phyloP scores from a whole-genome alignment of 495 filamentous ascomycete species.

The Neurospora sublineolata region DNA sequence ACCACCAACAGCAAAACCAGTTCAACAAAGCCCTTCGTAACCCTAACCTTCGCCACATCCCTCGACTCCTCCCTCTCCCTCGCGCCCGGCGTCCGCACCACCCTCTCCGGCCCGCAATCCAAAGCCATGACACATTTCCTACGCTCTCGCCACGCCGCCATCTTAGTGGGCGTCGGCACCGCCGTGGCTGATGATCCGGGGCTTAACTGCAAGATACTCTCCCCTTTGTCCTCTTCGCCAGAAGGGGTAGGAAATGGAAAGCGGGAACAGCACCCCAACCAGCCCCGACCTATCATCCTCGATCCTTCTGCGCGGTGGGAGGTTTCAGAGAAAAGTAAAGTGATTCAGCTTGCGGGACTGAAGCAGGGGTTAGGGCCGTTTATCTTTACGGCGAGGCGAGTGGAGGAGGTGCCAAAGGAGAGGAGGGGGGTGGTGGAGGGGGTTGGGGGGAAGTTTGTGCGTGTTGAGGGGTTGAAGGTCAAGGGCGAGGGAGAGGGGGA shows the following conservation, averaged over 20 bases:
- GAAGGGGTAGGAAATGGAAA: background rate
- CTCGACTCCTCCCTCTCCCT: slow-evolving; percentile 72
- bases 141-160: slow-evolving; percentile 69
- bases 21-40: slow-evolving; percentile 31
- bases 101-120: slow-evolving; percentile 65
- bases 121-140: slow-evolving; percentile 91
- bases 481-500: background rate
- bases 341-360: slow-evolving; percentile 50
- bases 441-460: slow-evolving; percentile 30
- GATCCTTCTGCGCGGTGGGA: slow-evolving; percentile 65
- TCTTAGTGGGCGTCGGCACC: slow-evolving; percentile 74
- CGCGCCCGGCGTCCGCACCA: slow-evolving; percentile 61
- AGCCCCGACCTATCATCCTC: slow-evolving; percentile 69
- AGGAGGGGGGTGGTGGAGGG: slow-evolving; percentile 20
- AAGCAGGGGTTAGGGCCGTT: slow-evolving; percentile 62
- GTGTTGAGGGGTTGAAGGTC: slow-evolving; percentile 2
- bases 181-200: slow-evolving; percentile 75
- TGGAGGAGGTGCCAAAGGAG: slow-evolving; percentile 8
- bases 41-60: slow-evolving; percentile 81
- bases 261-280: slow-evolving; percentile 16
- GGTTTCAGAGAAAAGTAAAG: slow-evolving; percentile 44
- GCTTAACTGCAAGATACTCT: slow-evolving; percentile 47
- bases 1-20: background rate
- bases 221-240: slow-evolving; percentile 32
- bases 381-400: slow-evolving; percentile 41